phyloP scores from a whole-genome alignment of 371 early-diverging fungal genomes.

The Apophysomyces trapeziformis region DNA sequence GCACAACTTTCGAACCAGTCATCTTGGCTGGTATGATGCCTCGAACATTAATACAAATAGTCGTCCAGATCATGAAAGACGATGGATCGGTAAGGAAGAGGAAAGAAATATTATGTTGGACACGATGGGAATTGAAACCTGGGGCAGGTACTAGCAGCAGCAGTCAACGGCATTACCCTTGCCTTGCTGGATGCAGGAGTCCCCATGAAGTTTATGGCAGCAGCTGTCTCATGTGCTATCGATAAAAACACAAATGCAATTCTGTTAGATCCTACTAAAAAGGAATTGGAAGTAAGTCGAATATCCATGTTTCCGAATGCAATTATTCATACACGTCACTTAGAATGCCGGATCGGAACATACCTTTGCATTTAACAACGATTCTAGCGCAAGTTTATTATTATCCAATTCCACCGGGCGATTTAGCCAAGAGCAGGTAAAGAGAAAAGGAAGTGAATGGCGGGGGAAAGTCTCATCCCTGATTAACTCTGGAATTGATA shows the following conservation, averaged over 20 bases:
- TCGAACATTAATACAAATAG: slow-evolving; percentile 86
- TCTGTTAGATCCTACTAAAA: slow-evolving; percentile 79
- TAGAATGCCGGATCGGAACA: slow-evolving; percentile 77
- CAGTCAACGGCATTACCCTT: slow-evolving; percentile 83
- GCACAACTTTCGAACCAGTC: slow-evolving; percentile 74
- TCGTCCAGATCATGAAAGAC: slow-evolving; percentile 79
- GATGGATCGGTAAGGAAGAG: slow-evolving; percentile 77
- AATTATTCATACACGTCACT: neutral
- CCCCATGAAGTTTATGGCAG: slow-evolving; percentile 76
- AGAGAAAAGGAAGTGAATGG: neutral
- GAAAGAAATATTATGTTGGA: neutral
- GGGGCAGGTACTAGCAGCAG: slow-evolving; percentile 68
- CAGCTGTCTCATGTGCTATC: slow-evolving; percentile 77
- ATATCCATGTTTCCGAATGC: neutral
- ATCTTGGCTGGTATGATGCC: slow-evolving; percentile 85
- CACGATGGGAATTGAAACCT: neutral
- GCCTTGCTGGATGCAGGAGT: slow-evolving; percentile 93
- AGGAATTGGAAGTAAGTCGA: slow-evolving; percentile 70
- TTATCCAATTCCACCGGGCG: slow-evolving; percentile 72
- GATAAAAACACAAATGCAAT: slow-evolving; percentile 58
- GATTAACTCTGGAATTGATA: neutral
- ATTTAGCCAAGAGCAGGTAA: slow-evolving; percentile 71
- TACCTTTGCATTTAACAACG: slow-evolving; percentile 82
- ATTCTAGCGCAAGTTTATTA: slow-evolving; percentile 32
- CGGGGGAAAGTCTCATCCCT: neutral